A percentile compares a stretch with the other conserved stretches of the same genome.
Evolutionary conservation across 768 basidiomycete species (phyloP).

Genomic region (Russula earlei): DNA sequence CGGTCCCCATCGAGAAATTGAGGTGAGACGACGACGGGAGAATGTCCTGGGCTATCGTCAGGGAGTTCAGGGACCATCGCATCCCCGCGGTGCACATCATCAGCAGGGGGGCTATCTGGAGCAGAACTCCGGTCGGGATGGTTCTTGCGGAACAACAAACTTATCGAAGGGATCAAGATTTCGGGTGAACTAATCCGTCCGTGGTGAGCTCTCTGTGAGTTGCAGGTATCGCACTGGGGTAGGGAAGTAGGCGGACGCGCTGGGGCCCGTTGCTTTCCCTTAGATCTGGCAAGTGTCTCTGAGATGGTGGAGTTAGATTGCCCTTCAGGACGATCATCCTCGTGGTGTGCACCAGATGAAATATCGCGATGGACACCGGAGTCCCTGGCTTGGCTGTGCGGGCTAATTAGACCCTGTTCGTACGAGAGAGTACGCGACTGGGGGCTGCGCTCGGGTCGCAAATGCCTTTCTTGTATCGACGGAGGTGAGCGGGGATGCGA

Average conservation of each 20-base stretch:
- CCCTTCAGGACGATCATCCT: background rate
- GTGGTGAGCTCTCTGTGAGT: background rate
- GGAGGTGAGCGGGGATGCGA: conserved; percentile 18
- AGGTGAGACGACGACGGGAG: background rate
- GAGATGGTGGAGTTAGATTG: background rate
- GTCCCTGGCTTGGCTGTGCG: background rate
- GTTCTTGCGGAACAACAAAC: background rate
- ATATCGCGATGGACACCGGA: background rate
- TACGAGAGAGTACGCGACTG: background rate
- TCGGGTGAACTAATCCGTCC: background rate
- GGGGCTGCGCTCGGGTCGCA: background rate
- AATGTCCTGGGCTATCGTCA: background rate
- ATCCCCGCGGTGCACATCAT: background rate
- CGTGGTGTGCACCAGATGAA: background rate
- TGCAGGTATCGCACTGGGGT: background rate
- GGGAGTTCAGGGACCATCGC: background rate
- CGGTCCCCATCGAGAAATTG: background rate
- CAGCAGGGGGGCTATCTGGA: background rate
- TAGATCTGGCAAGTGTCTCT: background rate
- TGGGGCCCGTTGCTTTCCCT: conserved; percentile 9
- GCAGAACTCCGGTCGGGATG: background rate
- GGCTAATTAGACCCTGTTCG: background rate
- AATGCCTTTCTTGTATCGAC: background rate
- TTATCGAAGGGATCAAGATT: background rate
- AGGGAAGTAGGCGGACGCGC: background rate